These are phyloP conservation scores for Microsporum ferrugineum DNA, from an alignment of 2,329 filamentous ascomycete genomes.

Conservation along the genomic window DNA sequence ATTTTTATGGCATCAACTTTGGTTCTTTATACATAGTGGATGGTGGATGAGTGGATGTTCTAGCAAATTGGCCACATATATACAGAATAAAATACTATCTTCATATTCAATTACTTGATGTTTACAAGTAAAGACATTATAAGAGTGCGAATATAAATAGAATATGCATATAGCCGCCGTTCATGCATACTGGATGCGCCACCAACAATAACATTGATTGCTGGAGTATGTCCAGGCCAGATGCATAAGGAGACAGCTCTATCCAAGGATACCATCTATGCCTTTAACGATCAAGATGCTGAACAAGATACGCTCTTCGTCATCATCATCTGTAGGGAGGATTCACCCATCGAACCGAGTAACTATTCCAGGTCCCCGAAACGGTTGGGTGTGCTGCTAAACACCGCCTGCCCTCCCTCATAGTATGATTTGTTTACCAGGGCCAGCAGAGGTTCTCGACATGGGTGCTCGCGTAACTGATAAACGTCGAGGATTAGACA, in stretches of 20 bases:
- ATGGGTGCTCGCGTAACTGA: slow-evolving; percentile 8
- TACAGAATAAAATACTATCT: neutral
- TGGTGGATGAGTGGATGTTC: no score
- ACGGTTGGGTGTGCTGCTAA: neutral
- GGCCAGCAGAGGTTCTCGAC: neutral
- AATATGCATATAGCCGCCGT: neutral
- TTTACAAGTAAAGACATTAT: no score
- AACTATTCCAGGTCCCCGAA: slow-evolving; percentile 2
- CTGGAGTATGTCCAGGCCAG: neutral
- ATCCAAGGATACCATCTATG: neutral
- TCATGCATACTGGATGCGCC: neutral
- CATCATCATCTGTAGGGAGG: slow-evolving; percentile 1
- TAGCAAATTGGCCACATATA: neutral
- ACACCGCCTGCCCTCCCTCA: neutral
- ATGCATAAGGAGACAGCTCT: neutral
- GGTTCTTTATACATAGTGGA: no score
- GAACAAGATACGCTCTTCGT: slow-evolving; percentile 3
- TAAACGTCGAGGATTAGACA: slow-evolving; percentile 7
- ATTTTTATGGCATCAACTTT: no score
- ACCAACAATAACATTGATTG: neutral
- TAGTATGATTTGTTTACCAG: slow-evolving; percentile 9
- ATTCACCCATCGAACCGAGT: neutral
- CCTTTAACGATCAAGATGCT: neutral
- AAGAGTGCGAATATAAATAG: neutral
- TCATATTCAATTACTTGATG: no score